Evolutionary conservation across 805 yeast species (phyloP).

Genomic region (Pachysolen tannophilus): DNA sequence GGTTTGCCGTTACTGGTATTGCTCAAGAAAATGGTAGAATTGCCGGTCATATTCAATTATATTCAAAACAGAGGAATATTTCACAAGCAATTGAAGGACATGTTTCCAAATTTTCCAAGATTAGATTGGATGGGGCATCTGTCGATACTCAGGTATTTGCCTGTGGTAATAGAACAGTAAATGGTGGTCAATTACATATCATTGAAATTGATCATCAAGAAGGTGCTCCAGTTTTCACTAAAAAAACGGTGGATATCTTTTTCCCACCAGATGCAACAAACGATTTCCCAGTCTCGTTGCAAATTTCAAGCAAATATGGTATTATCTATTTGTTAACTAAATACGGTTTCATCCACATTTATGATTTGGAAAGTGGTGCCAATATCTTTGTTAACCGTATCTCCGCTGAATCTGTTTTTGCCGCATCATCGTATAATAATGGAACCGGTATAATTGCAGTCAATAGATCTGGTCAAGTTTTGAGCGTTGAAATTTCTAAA

Average conservation of each 20-base stretch:
- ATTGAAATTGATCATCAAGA: conserved; percentile 95
- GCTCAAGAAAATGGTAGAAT: conserved; percentile 90
- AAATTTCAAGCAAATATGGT: conserved; percentile 80
- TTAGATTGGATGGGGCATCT: conserved; percentile 67
- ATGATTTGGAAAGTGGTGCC: conserved; percentile 87
- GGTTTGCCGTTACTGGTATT: conserved; percentile 96
- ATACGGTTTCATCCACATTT: conserved; percentile 92
- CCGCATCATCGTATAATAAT: conserved; percentile 66
- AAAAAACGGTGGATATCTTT: conserved; percentile 87
- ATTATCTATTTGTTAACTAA: conserved; percentile 85
- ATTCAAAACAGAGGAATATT: conserved; percentile 78
- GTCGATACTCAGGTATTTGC: conserved; percentile 81
- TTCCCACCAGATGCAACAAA: conserved; percentile 95
- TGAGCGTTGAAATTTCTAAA: conserved; percentile 83
- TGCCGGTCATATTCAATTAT: conserved; percentile 94
- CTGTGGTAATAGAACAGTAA: conserved; percentile 82
- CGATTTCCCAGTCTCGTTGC: conserved; percentile 94
- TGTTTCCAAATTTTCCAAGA: conserved; percentile 80
- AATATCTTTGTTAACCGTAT: conserved; percentile 94
- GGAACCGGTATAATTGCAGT: conserved; percentile 85
- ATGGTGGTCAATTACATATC: conserved; percentile 81
- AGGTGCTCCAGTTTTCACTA: conserved; percentile 72
- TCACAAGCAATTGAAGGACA: conserved; percentile 98
- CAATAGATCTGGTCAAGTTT: conserved; percentile 91
- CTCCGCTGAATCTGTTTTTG: conserved; percentile 91